Percentiles rank a stretch among this genome's conserved stretches.
Conservation (phyloP, 2,329 filamentous ascomycete species). For the Diplodia sapinea region DNA sequence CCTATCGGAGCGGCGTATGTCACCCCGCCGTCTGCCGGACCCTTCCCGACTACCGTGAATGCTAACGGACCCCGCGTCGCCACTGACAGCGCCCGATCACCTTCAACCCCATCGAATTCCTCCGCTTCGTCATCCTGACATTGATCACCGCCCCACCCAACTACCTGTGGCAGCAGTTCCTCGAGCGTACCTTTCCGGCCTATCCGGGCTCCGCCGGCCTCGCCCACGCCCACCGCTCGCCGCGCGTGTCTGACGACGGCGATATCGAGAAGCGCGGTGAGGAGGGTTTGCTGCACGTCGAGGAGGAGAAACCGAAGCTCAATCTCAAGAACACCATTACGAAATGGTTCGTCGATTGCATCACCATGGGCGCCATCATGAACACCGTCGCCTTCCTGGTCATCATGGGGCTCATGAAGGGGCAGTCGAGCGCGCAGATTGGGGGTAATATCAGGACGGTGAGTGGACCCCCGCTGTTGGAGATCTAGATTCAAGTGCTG, state of each 20-base stretch:
- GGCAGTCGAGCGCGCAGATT: constrained; percentile 43
- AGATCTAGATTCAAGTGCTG: constrained; percentile 37
- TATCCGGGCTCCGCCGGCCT: constrained; percentile 40
- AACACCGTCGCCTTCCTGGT: constrained; percentile 71
- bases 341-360: constrained; percentile 72
- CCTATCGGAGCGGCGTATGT: constrained; percentile 41
- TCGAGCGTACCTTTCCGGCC: constrained; percentile 77
- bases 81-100: constrained; percentile 40
- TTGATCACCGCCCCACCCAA: constrained; percentile 79
- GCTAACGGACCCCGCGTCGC: constrained; percentile 23
- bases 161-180: constrained; percentile 81
- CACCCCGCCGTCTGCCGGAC: not conserved
- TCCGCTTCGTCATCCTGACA: constrained; percentile 63
- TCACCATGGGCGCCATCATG: constrained; percentile 65
- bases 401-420: constrained; percentile 61
- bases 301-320: constrained; percentile 36
- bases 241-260: constrained; percentile 15
- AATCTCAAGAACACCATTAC: constrained; percentile 64
- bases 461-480: constrained; percentile 37
- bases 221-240: constrained; percentile 38
- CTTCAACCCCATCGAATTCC: constrained; percentile 47
- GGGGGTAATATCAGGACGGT: constrained; percentile 44
- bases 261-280: constrained; percentile 33
- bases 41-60: not conserved
- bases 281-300: constrained; percentile 32